Percentiles rank a stretch among this genome's conserved stretches.
phyloP scores from a whole-genome alignment of 371 early-diverging fungal species.

The Blakeslea trispora region DNA sequence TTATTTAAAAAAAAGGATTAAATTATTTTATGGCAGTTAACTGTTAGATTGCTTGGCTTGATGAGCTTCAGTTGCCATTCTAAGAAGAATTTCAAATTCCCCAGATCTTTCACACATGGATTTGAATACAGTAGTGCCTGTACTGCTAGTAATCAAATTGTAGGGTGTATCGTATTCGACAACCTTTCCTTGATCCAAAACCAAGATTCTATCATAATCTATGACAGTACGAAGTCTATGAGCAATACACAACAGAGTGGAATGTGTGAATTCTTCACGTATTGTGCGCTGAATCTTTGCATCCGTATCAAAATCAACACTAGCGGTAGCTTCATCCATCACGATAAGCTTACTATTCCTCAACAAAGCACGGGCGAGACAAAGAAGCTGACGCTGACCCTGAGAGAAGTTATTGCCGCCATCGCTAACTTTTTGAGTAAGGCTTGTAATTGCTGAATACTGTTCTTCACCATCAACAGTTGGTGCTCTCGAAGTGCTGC shows the following conservation, averaged over 20 bases:
- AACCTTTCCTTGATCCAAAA: slow-evolving; percentile 78
- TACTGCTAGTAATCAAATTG: slow-evolving; percentile 47
- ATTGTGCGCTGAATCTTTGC: slow-evolving; percentile 81
- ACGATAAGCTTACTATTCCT: slow-evolving; percentile 75
- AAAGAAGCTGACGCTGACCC: slow-evolving; percentile 89
- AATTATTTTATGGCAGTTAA: slow-evolving; percentile 3
- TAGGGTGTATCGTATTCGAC: slow-evolving; percentile 77
- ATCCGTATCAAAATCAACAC: slow-evolving; percentile 80
- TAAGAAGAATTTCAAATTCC: slow-evolving; percentile 48
- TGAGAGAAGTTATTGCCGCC: slow-evolving; percentile 84
- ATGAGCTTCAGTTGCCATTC: slow-evolving; percentile 31
- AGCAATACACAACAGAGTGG: slow-evolving; percentile 76
- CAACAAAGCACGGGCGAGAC: slow-evolving; percentile 83
- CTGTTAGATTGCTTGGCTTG: neutral
- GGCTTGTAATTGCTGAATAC: slow-evolving; percentile 52
- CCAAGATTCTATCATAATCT: slow-evolving; percentile 86
- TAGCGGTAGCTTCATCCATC: slow-evolving; percentile 88
- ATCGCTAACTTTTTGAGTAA: slow-evolving; percentile 64
- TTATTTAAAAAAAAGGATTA: no score
- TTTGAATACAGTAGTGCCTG: slow-evolving; percentile 55
- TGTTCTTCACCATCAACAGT: slow-evolving; percentile 36
- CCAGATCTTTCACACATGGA: slow-evolving; percentile 73
- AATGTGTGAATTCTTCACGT: slow-evolving; percentile 64
- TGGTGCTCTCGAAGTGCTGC: slow-evolving; percentile 5
- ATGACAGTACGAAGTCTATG: slow-evolving; percentile 85